A percentile compares a stretch with the other conserved stretches of the same genome.
These are phyloP conservation scores for Cordyceps fumosorosea DNA, from an alignment of 2,329 filamentous ascomycete genomes.

Conservation along the genomic window DNA sequence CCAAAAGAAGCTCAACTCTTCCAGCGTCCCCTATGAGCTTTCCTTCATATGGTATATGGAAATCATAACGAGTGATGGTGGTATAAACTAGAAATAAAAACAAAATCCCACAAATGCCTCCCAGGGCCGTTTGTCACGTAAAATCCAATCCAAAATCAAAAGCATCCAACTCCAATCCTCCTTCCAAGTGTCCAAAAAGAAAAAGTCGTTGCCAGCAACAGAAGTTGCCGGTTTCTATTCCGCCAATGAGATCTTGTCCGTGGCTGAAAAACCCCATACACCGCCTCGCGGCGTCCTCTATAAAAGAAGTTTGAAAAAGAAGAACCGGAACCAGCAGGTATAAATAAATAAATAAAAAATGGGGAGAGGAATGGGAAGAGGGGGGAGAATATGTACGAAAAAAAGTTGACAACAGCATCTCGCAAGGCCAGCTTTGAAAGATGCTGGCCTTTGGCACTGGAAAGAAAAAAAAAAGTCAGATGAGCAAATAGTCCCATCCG, in stretches of 20 bases:
- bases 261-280: conserved; percentile 12
- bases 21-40: neutral
- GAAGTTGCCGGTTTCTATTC: conserved; percentile 6
- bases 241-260: conserved; percentile 9
- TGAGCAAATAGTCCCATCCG: conserved; percentile 87
- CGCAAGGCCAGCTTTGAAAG: conserved; percentile 16
- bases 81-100: neutral
- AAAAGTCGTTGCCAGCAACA: neutral
- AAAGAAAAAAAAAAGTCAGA: conserved; percentile 40
- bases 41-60: conserved; percentile 4
- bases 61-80: conserved; percentile 12
- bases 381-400: conserved; percentile 19
- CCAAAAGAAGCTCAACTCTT: neutral
- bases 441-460: neutral
- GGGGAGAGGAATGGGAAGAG: conserved; percentile 19
- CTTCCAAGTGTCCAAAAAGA: conserved; percentile 6
- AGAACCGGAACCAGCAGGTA: conserved; percentile 17
- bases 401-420: conserved; percentile 18
- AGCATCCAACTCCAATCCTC: neutral
- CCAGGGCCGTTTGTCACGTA: neutral
- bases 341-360: conserved; percentile 16
- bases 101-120: neutral
- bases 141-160: neutral
- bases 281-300: conserved; percentile 38
- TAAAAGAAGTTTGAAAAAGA: conserved; percentile 14